Conservation (phyloP, 2,329 filamentous ascomycete species). For the Colletotrichum sp. region DNA sequence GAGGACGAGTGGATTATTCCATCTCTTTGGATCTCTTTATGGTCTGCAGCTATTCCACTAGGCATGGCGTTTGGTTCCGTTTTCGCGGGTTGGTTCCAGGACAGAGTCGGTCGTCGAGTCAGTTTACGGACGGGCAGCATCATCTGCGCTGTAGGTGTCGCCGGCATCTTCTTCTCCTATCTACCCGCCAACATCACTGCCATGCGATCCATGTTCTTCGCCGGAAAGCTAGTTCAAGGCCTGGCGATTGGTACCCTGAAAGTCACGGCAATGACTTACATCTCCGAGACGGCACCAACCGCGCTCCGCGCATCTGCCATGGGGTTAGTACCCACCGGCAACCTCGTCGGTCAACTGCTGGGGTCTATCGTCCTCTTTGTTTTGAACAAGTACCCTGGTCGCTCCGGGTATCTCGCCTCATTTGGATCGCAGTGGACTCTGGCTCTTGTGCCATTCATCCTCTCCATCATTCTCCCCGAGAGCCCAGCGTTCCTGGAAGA, state of each 20-base stretch:
- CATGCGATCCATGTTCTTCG: slow-evolving; percentile 28
- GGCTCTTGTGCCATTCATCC: slow-evolving; percentile 20
- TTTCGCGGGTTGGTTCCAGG: slow-evolving; percentile 31
- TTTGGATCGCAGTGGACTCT: slow-evolving; percentile 31
- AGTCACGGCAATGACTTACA: slow-evolving; percentile 42
- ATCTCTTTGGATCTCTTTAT: slow-evolving; percentile 30
- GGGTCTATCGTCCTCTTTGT: slow-evolving; percentile 26
- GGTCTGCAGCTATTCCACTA: slow-evolving; percentile 26
- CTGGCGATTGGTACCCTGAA: slow-evolving; percentile 29
- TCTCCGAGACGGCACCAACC: slow-evolving; percentile 31
- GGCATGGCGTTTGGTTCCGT: slow-evolving; percentile 29
- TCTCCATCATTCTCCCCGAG: slow-evolving; percentile 30
- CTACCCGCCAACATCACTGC: neutral
- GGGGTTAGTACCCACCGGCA: slow-evolving; percentile 31
- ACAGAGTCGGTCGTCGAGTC: slow-evolving; percentile 28
- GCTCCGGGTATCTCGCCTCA: slow-evolving; percentile 25
- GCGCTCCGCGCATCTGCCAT: slow-evolving; percentile 29
- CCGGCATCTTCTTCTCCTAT: slow-evolving; percentile 32
- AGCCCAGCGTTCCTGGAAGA: slow-evolving; percentile 28
- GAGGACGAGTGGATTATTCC: slow-evolving; percentile 29
- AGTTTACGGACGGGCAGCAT: slow-evolving; percentile 28
- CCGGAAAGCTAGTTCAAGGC: slow-evolving; percentile 29
- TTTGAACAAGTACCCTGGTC: slow-evolving; percentile 23
- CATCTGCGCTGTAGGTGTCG: slow-evolving; percentile 26
- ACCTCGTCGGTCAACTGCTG: slow-evolving; percentile 29